phyloP scores from a whole-genome alignment of 805 yeast species.

The Nakazawaea ambrosiae region DNA sequence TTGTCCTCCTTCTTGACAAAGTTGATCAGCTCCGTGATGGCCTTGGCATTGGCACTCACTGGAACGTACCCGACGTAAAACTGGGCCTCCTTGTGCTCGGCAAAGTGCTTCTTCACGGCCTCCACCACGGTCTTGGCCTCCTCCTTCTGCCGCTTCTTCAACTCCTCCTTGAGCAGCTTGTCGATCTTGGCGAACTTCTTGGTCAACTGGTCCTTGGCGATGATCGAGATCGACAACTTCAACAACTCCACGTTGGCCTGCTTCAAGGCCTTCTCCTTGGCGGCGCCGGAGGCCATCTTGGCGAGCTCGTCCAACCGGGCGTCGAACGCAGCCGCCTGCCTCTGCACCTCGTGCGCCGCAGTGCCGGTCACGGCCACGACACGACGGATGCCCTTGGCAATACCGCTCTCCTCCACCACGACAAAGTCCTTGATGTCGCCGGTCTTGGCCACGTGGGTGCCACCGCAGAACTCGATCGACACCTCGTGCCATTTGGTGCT shows the following conservation, averaged over 20 bases:
- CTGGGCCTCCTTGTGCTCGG: slow-evolving; percentile 40
- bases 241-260: slow-evolving; percentile 80
- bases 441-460: slow-evolving; percentile 92
- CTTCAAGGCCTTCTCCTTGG: slow-evolving; percentile 76
- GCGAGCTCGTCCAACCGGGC: slow-evolving; percentile 52
- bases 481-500: slow-evolving; percentile 68
- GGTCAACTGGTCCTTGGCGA: slow-evolving; percentile 70
- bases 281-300: slow-evolving; percentile 59
- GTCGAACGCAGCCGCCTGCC: slow-evolving; percentile 68
- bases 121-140: slow-evolving; percentile 80
- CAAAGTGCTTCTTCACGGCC: slow-evolving; percentile 64
- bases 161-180: slow-evolving; percentile 81
- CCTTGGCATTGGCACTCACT: slow-evolving; percentile 82
- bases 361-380: slow-evolving; percentile 94
- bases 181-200: slow-evolving; percentile 72
- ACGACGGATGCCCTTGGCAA: slow-evolving; percentile 98
- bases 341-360: slow-evolving; percentile 86
- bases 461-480: slow-evolving; percentile 98
- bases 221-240: slow-evolving; percentile 72
- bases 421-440: slow-evolving; percentile 90
- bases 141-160: slow-evolving; percentile 81
- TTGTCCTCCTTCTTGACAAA: slow-evolving; percentile 70
- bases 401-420: slow-evolving; percentile 90
- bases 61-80: slow-evolving; percentile 62
- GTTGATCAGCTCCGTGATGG: slow-evolving; percentile 87